phyloP scores from a whole-genome alignment of 2,329 filamentous ascomycete genomes.

The Xylariaceae sp. region DNA sequence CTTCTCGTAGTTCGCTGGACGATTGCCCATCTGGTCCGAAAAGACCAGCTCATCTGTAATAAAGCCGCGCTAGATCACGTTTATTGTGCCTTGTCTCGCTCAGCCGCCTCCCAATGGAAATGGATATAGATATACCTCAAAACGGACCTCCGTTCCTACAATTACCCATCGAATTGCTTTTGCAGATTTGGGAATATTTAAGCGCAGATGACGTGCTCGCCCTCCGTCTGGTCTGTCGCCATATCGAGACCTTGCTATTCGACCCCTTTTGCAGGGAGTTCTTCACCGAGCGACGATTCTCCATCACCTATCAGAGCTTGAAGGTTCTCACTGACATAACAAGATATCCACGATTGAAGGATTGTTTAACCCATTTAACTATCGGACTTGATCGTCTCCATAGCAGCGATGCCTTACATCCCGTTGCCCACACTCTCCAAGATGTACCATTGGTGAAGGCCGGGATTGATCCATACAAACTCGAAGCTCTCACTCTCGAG shows the following conservation, averaged over 20 bases:
- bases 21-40: background rate
- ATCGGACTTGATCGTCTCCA: conserved; percentile 37
- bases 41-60: background rate
- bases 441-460: conserved; percentile 12
- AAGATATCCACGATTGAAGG: conserved; percentile 26
- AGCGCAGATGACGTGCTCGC: conserved; percentile 29
- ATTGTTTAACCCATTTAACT: conserved; percentile 30
- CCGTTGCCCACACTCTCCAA: conserved; percentile 5
- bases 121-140: conserved; percentile 18
- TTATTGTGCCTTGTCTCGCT: background rate
- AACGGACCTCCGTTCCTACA: conserved; percentile 30
- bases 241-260: conserved; percentile 29
- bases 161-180: conserved; percentile 34
- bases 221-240: conserved; percentile 33
- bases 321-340: conserved; percentile 33
- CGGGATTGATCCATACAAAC: conserved; percentile 27
- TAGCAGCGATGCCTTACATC: conserved; percentile 29
- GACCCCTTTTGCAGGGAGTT: conserved; percentile 35
- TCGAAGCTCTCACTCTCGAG: conserved; percentile 31
- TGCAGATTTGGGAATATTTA: conserved; percentile 33
- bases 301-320: conserved; percentile 35
- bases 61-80: background rate
- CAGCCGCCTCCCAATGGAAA: background rate
- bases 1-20: background rate
- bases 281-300: conserved; percentile 36